Base-by-base conservation (phyloP, 2,329 filamentous ascomycete species). In the Bertia moriformis region DNA sequence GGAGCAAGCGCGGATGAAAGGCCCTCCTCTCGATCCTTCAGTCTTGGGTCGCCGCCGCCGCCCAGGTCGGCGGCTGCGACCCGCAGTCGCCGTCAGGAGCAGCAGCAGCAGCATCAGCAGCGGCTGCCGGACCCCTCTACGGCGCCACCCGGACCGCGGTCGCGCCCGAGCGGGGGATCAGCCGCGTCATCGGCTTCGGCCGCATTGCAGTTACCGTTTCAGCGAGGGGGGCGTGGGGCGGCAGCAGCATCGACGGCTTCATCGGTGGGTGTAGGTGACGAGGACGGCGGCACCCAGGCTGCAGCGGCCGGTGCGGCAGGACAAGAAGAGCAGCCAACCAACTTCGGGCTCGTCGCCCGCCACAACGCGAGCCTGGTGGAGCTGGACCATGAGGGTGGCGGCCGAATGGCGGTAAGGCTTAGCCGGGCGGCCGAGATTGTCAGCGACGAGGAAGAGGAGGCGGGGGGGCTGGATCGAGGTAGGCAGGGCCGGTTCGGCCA, bases 371-470 rank as follows among this genome's bases (percentile, higher is more conserved):
- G 58, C 48, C 63, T 65, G 19, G 60, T 76, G 15, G 71, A 76
- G 39, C 67, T 66, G 4, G 58, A 58, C 10, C 57, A 61, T 17
- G 53, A 59, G 27, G 22, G 22, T 27, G 22, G 7, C n/a, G 22
- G 22, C 7, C 57, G 71, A 18, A 51, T 73, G 2, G n/a, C n/a
- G n/a, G n/a, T n/a, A n/a, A n/a, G n/a, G n/a, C n/a, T n/a, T n/a
- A 70, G 67, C 15, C 67, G 63, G 44, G 60, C 68, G 4, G 73
- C 73, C 1, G 73, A 78, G 51, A 57, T 78, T 14, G 63, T 78
- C 2, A 62, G 71, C 38, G 65, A 55, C 30, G 42, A 51, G 17
- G 48, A 45, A 37, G 51, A 49, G 40, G n/a, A 27, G 7, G 7
- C 22, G 22, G 7, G 7, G 22, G n/a, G 22, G 22, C 7, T 7